Evolutionary conservation across 2,329 filamentous ascomycete genomes (phyloP).

Genomic region (Microdochium trichocladiopsis): DNA sequence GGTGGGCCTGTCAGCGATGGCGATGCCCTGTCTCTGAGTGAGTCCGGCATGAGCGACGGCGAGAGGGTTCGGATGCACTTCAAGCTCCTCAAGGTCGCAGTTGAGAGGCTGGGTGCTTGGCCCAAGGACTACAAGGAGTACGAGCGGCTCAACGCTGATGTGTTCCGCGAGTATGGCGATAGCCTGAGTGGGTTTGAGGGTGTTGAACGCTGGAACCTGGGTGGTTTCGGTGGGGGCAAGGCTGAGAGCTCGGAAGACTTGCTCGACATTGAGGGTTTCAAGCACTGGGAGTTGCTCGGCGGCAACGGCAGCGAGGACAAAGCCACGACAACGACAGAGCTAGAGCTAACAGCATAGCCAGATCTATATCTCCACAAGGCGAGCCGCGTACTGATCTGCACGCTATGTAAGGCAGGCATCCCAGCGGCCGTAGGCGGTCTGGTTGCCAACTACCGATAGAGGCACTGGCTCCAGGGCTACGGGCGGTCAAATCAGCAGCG

Average conservation of each 20-base stretch:
- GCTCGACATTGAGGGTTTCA: conserved; percentile 6
- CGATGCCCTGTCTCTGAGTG: no score
- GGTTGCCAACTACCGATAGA: no score
- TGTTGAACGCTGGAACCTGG: conserved; percentile 38
- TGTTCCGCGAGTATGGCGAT: conserved; percentile 30
- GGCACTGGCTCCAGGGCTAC: no score
- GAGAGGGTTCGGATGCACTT: conserved; percentile 23
- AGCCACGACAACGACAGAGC: no score
- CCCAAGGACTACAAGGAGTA: conserved; percentile 40
- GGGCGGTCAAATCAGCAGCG: no score
- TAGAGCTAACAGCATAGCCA: no score
- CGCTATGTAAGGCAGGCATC: no score
- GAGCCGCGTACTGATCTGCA: no score
- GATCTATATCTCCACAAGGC: no score
- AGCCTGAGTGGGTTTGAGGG: conserved; percentile 32
- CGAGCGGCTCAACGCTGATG: conserved; percentile 33
- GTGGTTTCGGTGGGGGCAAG: conserved; percentile 35
- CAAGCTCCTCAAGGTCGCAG: conserved; percentile 26
- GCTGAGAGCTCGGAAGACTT: conserved; percentile 29
- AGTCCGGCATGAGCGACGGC: conserved; percentile 1
- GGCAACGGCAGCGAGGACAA: neutral
- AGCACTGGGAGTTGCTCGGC: neutral
- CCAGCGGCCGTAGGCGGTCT: no score
- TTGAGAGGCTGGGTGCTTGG: conserved; percentile 29
- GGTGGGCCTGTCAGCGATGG: no score